Percentiles rank a stretch among this genome's conserved stretches.
phyloP scores from a whole-genome alignment of 768 basidiomycete genomes.

The Tylopilus plumbeoviolaceoides region DNA sequence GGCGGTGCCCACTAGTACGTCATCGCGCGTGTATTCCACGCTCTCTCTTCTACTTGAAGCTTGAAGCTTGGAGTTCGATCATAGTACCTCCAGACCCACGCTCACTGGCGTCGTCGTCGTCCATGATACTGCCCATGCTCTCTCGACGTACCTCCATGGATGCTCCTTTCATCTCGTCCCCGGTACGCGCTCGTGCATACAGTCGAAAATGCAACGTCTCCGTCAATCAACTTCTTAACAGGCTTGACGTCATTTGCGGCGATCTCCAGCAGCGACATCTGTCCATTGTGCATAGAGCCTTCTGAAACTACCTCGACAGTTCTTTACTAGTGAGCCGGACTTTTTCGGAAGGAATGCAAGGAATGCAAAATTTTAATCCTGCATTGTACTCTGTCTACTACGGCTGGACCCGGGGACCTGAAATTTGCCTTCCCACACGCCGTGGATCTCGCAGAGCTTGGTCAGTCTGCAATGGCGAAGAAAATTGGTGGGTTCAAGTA shows the following conservation, averaged over 20 bases:
- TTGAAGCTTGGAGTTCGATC: too few relatives aligned
- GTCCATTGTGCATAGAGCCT: slow-evolving; percentile 46
- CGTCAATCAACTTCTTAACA: slow-evolving; percentile 59
- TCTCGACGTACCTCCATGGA: slow-evolving; percentile 43
- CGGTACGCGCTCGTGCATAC: slow-evolving; percentile 75
- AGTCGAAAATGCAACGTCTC: slow-evolving; percentile 59
- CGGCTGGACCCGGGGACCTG: slow-evolving; percentile 40
- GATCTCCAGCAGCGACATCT: slow-evolving; percentile 48
- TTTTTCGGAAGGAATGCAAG: slow-evolving; percentile 53
- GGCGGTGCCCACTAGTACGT: too few relatives aligned
- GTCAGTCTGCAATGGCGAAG: slow-evolving; percentile 55
- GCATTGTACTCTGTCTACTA: slow-evolving; percentile 53
- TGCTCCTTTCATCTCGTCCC: slow-evolving; percentile 72
- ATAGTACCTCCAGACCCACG: too few relatives aligned
- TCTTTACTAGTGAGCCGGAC: not conserved
- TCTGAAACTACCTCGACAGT: not conserved
- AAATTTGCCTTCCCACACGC: slow-evolving; percentile 75
- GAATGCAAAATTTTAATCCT: slow-evolving; percentile 66
- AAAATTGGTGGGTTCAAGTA: slow-evolving; percentile 49
- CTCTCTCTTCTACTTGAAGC: too few relatives aligned
- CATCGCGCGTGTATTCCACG: too few relatives aligned
- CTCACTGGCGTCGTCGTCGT: too few relatives aligned
- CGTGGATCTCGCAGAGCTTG: slow-evolving; percentile 70
- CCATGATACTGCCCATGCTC: too few relatives aligned
- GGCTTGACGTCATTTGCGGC: slow-evolving; percentile 52